Base-by-base conservation (phyloP, 768 basidiomycete species). In the Trametes villosa region DNA sequence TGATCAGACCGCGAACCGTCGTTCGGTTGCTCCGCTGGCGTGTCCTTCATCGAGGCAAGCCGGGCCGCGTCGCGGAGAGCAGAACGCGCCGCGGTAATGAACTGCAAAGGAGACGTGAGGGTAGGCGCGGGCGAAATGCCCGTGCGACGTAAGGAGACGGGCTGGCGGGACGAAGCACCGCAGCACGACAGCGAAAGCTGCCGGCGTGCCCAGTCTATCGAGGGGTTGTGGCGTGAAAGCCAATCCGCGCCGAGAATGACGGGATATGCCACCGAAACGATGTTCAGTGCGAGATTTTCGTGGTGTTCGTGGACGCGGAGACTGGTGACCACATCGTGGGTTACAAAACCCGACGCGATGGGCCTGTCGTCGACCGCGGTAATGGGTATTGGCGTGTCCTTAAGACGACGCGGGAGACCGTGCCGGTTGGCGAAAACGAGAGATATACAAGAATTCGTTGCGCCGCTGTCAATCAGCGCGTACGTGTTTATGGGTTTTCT, bases 341-440 rank as follows among this genome's bases (percentile, higher is more conserved):
- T 77, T 30, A 79, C 67, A 9, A 77, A 64, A 6, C 79, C 79
- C 49, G 74, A 76, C n/a, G 73, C 69, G 34, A 78, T 73, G 4
- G 76, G 78, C 36, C 71, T 66, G 59, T 78, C 66, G 52, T 79
- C 76, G 30, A 78, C 71, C 2, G 75, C 71, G 33, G 70, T 65
- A 26, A 79, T 73, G 29, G 77, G 74, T 44, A 76, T 52, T 11
- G 76, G 75, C 69, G 70, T n/a, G 75, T 68, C n/a, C n/a, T n/a
- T n/a, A n/a, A n/a, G n/a, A n/a, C n/a, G n/a, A n/a, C n/a, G n/a
- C n/a, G n/a, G n/a, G 34, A 78, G 62, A 13, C 69, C 70, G 51
- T 78, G 73, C 12, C 71, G 59, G 38, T 65, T 48, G 9, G 72
- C 66, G 53, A 77, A 78, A 38, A 40, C 36, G 7, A 75, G 70